A percentile compares a stretch with the other conserved stretches of the same genome.
These are phyloP conservation scores for Scedosporium apiospermum DNA, from an alignment of 2,329 filamentous ascomycete species.

Conservation along the genomic window DNA sequence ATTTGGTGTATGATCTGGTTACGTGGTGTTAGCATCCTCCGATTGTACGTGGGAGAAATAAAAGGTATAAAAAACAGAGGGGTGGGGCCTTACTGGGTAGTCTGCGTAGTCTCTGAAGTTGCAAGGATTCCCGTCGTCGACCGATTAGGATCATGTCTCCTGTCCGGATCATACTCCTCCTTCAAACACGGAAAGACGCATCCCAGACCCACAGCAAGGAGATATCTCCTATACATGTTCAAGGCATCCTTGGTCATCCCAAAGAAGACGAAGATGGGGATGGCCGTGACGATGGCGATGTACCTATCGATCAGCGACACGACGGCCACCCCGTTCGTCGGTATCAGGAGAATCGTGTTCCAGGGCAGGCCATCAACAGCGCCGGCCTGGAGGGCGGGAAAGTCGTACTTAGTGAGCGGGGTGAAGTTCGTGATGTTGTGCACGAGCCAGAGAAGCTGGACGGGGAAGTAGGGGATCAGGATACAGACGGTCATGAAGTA, in stretches of 20 bases:
- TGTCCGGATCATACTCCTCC: slow-evolving; percentile 28
- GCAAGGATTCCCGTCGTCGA: background rate
- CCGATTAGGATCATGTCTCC: background rate
- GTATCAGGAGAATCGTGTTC: slow-evolving; percentile 36
- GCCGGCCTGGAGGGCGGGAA: slow-evolving; percentile 27
- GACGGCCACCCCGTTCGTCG: slow-evolving; percentile 29
- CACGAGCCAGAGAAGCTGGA: slow-evolving; percentile 30
- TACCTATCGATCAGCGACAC: slow-evolving; percentile 35
- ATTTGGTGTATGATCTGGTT: background rate
- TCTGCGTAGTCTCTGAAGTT: slow-evolving; percentile 1
- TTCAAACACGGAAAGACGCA: slow-evolving; percentile 31
- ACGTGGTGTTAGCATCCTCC: background rate
- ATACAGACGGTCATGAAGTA: slow-evolving; percentile 47
- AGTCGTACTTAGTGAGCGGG: slow-evolving; percentile 27
- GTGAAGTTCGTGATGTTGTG: slow-evolving; percentile 27
- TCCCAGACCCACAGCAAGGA: slow-evolving; percentile 32
- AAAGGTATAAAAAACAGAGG: background rate
- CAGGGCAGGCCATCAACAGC: slow-evolving; percentile 21
- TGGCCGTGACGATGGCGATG: slow-evolving; percentile 34
- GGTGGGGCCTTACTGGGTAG: background rate
- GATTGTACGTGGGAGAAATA: background rate
- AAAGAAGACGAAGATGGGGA: slow-evolving; percentile 44
- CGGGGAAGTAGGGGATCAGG: slow-evolving; percentile 39
- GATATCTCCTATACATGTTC: slow-evolving; percentile 33
- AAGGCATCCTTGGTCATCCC: slow-evolving; percentile 44